Base-by-base conservation (phyloP, 1,139 yeast genomes). In the Magnusiomyces magnusii region DNA sequence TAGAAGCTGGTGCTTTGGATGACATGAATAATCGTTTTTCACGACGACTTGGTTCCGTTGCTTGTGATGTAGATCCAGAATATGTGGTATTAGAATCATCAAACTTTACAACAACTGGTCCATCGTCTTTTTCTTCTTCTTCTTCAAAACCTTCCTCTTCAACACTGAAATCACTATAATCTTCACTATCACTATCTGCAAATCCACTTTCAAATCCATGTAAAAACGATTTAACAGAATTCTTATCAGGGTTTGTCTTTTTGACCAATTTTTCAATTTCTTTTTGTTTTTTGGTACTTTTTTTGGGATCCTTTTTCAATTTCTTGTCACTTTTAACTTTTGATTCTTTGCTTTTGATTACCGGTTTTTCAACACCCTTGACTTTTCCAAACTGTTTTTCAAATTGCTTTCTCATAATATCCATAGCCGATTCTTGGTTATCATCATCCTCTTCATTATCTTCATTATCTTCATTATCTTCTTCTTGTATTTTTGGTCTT, bases 21-120 rank as follows among this genome's bases (percentile, higher is more conserved):
- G 77, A 70, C 72, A 71, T 70, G 61, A 80, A 68, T 15, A 76
- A 65, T 61, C 80, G 80, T 62, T 73, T 73, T 56, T 81, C 83
- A 28, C 73, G 73, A 59, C 77, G 78, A 7, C 78, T 62, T 31
- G 62, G 68, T 10, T 69, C 65, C 21, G 3, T 24, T 15, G 24
- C 21, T 24, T n/a, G 55, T 23, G n/a, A 25, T 15, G 13, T 23
- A 23, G 55, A 25, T 24, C 34, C 49, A 21, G 47, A 17, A 24
- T 52, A 25, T 13, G 55, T 7, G 15, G 13, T 44, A 17, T 44
- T 19, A 0, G 75, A 68, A 56, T 77, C 81, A 27, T 65, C 70
- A 65, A 81, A 82, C 62, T 75, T 78, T 27, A 82, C 78, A 42
- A 81, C 79, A 42, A 72, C 66, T 0, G 85, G 83, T 24, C 63